A percentile compares a stretch with the other conserved stretches of the same genome.
These are phyloP conservation scores for Ophiognomonia clavigignenti-juglandacearum DNA, from an alignment of 2,329 filamentous ascomycete genomes.

Conservation along the genomic window DNA sequence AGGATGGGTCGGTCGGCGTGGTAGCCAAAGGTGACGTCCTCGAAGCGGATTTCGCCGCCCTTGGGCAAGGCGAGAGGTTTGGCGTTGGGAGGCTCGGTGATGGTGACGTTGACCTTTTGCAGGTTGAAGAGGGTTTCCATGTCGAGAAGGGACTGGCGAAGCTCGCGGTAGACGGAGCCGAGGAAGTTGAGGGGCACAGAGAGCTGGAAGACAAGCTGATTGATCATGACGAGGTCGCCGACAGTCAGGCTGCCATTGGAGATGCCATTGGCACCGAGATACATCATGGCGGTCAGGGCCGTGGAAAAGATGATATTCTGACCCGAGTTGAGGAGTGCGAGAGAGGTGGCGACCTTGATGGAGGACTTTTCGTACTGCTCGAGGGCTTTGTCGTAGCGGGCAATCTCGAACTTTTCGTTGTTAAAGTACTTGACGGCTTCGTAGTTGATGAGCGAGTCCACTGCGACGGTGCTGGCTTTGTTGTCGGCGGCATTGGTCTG, in stretches of 20 bases:
- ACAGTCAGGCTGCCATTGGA: slow-evolving; percentile 78
- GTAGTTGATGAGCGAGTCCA: slow-evolving; percentile 97
- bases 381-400: slow-evolving; percentile 82
- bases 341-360: slow-evolving; percentile 92
- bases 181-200: slow-evolving; percentile 96
- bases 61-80: slow-evolving; percentile 65
- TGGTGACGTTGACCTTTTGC: slow-evolving; percentile 89
- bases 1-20: slow-evolving; percentile 82
- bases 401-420: slow-evolving; percentile 93
- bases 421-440: slow-evolving; percentile 99
- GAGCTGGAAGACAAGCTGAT: slow-evolving; percentile 96
- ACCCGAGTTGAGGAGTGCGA: slow-evolving; percentile 88
- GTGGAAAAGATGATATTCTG: slow-evolving; percentile 97
- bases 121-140: slow-evolving; percentile 99
- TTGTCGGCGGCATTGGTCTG: slow-evolving; percentile 97
- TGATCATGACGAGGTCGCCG: slow-evolving; percentile 96
- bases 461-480: slow-evolving; percentile 87
- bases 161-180: slow-evolving; percentile 94
- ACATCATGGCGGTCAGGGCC: slow-evolving; percentile 96
- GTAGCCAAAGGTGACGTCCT: slow-evolving; percentile 91
- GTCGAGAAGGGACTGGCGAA: slow-evolving; percentile 89
- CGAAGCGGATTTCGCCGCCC: slow-evolving; percentile 87
- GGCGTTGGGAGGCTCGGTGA: slow-evolving; percentile 73
- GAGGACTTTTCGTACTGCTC: slow-evolving; percentile 86
- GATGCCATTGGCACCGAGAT: slow-evolving; percentile 86